phyloP scores from a whole-genome alignment of 2,329 filamentous ascomycete genomes.

The Hymenotorrendiella dingleyae region DNA sequence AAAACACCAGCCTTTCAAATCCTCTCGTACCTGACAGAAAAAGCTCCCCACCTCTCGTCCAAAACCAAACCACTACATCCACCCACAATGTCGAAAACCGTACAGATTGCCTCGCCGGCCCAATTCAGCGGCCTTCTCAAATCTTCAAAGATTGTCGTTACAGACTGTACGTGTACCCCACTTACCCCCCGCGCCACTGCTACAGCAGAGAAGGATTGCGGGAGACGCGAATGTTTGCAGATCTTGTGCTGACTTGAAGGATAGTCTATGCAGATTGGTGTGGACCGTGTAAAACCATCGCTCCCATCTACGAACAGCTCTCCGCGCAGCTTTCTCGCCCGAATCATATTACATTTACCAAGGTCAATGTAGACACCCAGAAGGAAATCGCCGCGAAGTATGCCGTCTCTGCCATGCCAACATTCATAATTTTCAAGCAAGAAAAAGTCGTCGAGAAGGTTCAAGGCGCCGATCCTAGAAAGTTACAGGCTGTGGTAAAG shows the following conservation, averaged over 20 bases:
- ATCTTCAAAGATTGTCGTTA: constrained; percentile 72
- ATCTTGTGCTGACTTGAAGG: not conserved
- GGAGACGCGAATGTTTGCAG: not conserved
- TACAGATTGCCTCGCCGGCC: constrained; percentile 46
- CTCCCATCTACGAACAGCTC: constrained; percentile 75
- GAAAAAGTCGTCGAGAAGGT: constrained; percentile 63
- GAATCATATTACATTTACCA: constrained; percentile 73
- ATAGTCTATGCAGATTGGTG: constrained; percentile 87
- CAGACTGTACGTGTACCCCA: constrained; percentile 65
- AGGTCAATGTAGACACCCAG: constrained; percentile 77
- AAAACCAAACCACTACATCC: too few species aligned
- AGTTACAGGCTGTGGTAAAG: constrained; percentile 65
- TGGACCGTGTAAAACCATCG: constrained; percentile 75
- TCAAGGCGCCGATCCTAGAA: constrained; percentile 65
- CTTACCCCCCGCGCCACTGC: constrained; percentile 21
- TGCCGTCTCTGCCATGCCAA: constrained; percentile 70
- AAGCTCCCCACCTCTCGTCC: too few species aligned
- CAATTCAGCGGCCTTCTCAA: constrained; percentile 65
- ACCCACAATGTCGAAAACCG: constrained; percentile 31
- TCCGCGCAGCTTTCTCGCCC: constrained; percentile 64
- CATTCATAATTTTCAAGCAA: constrained; percentile 83
- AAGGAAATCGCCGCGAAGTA: constrained; percentile 69
- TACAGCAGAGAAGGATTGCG: constrained; percentile 5
- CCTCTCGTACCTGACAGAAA: too few species aligned
- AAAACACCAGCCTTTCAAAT: too few species aligned